phyloP scores from a whole-genome alignment of 1,284 basidiomycete species.

The Vanrija sp. region DNA sequence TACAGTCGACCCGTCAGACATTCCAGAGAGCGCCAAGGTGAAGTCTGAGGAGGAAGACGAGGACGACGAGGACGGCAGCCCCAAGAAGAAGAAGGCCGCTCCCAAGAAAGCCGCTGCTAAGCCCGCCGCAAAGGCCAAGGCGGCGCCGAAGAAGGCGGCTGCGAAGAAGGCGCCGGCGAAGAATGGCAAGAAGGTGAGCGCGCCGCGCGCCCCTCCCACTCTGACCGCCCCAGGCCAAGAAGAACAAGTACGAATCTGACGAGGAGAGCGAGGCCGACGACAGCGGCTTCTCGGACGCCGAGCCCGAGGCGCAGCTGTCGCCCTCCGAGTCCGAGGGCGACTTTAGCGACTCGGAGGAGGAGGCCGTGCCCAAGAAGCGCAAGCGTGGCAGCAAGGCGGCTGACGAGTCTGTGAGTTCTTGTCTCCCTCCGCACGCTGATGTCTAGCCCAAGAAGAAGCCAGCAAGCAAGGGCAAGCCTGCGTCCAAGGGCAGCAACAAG shows the following conservation, averaged over 20 bases:
- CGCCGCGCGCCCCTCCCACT: no score
- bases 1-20: slow-evolving; percentile 67
- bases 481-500: slow-evolving; percentile 5
- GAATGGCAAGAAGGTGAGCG: neutral
- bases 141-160: neutral
- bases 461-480: neutral
- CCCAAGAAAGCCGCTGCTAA: slow-evolving; percentile 1
- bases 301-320: neutral
- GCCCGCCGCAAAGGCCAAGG: neutral
- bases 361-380: neutral
- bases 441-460: slow-evolving; percentile 1
- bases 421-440: neutral
- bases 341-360: slow-evolving; percentile 6
- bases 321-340: slow-evolving; percentile 1
- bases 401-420: neutral
- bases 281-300: slow-evolving; percentile 17
- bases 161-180: neutral
- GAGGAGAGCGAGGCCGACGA: slow-evolving; percentile 22
- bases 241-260: slow-evolving; percentile 5
- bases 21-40: slow-evolving; percentile 63
- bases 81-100: slow-evolving; percentile 7
- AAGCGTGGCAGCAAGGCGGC: neutral
- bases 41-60: slow-evolving; percentile 10
- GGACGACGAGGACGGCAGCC: slow-evolving; percentile 17
- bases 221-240: slow-evolving; percentile 48